Percentiles rank a stretch among this genome's conserved stretches.
Evolutionary conservation across 306 rosid genomes (phyloP).

Genomic region (Vigna reflexopilosa): DNA sequence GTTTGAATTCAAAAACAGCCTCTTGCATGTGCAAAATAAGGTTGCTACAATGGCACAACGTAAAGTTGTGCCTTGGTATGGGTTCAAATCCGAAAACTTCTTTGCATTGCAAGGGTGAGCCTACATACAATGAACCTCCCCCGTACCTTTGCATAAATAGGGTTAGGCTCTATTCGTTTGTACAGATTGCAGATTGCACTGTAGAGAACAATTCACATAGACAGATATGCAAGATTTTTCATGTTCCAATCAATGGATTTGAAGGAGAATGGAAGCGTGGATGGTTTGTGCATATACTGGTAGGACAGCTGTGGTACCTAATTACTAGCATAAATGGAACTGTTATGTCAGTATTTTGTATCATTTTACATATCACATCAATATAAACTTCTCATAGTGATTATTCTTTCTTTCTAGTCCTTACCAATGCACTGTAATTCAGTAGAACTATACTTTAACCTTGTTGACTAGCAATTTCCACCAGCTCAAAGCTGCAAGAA

Average conservation of each 20-base stretch:
- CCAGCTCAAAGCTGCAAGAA: constrained; percentile 10
- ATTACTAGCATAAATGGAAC: neutral
- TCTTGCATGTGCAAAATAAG: no score
- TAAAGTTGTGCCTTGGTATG: no score
- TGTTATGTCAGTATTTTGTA: neutral
- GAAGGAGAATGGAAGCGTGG: no score
- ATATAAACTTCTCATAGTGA: constrained; percentile 3
- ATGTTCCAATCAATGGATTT: no score
- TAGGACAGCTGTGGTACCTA: neutral
- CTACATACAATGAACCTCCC: no score
- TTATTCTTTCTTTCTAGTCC: neutral
- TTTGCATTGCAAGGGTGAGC: no score
- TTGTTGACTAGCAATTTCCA: neutral
- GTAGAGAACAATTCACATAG: no score
- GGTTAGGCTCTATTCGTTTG: neutral
- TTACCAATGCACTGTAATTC: constrained; percentile 2
- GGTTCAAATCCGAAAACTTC: no score
- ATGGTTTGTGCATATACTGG: constrained; percentile 2
- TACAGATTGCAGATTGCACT: no score
- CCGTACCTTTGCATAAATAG: neutral
- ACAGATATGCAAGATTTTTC: no score
- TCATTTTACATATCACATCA: neutral
- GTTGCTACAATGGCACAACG: no score
- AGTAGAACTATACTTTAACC: constrained; percentile 27
- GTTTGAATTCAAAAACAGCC: no score